Percentiles rank a stretch among this genome's conserved stretches.
Evolutionary conservation across 306 rosid genomes (phyloP).

Genomic region (Carpinus viminea): DNA sequence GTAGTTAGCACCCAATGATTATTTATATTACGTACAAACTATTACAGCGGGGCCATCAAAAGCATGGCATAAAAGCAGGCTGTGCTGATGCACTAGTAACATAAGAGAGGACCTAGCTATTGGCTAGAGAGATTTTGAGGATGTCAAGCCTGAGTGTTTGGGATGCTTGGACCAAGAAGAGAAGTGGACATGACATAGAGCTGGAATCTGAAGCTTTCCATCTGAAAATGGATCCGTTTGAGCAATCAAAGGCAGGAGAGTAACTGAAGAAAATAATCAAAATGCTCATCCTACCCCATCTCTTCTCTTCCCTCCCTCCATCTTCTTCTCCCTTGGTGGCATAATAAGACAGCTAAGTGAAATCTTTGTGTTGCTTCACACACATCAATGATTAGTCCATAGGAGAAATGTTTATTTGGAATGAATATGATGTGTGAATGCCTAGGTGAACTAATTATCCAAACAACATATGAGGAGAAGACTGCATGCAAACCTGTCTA

Average conservation of each 20-base stretch:
- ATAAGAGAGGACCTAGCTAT: background rate
- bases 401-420: background rate
- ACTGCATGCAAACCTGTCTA: background rate
- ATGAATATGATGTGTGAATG: background rate
- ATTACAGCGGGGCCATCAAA: background rate
- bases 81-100: background rate
- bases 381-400: background rate
- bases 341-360: background rate
- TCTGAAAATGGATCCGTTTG: background rate
- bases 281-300: background rate
- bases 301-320: background rate
- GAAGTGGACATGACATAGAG: background rate
- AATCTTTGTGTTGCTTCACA: background rate
- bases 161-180: background rate
- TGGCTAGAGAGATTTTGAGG: background rate
- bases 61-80: background rate
- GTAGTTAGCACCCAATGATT: background rate
- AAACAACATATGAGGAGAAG: conserved; percentile 11
- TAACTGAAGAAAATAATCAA: background rate
- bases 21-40: background rate
- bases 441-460: conserved; percentile 1
- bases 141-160: background rate
- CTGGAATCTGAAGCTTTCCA: background rate
- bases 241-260: background rate
- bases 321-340: background rate